Conservation (phyloP, 805 yeast species). For the Wickerhamiella domercqiae region DNA sequence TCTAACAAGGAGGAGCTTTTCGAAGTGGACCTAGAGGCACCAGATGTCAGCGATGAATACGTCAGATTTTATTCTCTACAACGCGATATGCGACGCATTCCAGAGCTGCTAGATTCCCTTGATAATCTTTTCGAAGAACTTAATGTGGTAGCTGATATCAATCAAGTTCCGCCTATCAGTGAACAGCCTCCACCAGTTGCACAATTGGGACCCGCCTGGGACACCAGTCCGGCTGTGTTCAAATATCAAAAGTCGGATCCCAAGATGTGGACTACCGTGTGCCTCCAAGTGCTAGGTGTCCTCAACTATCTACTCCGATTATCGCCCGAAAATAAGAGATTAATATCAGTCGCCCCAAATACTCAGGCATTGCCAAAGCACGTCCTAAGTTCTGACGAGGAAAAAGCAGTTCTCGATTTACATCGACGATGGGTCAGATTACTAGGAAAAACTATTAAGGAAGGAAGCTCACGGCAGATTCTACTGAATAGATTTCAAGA, state of each 20-base stretch:
- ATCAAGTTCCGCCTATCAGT: background rate
- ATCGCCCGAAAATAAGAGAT: background rate
- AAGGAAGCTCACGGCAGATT: no score
- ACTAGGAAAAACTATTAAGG: no score
- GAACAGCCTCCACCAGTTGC: background rate
- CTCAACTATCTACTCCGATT: background rate
- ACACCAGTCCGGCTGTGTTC: background rate
- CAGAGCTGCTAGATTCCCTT: background rate
- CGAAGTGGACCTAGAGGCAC: background rate
- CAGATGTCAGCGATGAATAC: background rate
- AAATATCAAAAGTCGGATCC: background rate
- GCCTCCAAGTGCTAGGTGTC: background rate
- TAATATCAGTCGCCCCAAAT: background rate
- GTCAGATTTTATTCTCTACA: background rate
- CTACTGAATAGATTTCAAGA: no score
- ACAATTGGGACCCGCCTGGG: background rate
- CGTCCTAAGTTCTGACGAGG: no score
- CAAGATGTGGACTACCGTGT: background rate
- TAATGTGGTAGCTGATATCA: background rate
- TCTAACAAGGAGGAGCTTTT: background rate
- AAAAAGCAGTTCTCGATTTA: no score
- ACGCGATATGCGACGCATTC: background rate
- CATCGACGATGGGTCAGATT: no score
- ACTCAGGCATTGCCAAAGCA: no score
- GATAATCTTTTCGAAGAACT: background rate